Evolutionary conservation across 257 asterid genomes (phyloP), one percentile per base, ranked within the genome.

Genomic region (Vinca minor): DNA sequence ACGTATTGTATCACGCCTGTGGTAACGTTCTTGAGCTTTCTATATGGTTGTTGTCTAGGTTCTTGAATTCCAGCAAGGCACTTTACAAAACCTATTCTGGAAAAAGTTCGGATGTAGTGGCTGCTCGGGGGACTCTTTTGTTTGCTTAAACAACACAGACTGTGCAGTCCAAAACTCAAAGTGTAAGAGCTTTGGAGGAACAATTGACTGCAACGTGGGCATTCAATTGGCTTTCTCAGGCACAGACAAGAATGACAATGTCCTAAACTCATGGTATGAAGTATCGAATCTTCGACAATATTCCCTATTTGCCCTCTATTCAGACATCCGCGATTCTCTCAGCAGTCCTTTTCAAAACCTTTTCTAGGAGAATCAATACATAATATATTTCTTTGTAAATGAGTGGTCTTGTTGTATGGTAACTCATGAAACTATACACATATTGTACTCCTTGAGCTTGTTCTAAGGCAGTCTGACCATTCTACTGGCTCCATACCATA

Each of bases 231-330:
- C 95, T 3, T 92, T 89, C 67, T 87, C 96, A 0, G 96, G 98
- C 38, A 82, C 95, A 0, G 96, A 87, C 73, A 85, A 78, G 76
- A 74, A 87, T 25, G 87, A 89, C 8, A 42, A 62, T 0, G 98
- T 89, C 23, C 79, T 92, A 20, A 89, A 89, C 71, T 86, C 94
- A 0, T 87, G 99, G 96, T 87, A 87, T 46, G 96, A 93, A 83
- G 96, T 89, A 38, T 88, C 84, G 0, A 87, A 83, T n/a, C 95
- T 93, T 58, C 71, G 90, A 57, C 97, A 85, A 35, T 79, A 93
- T 65, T 89, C 97, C 15, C 89, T 93, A 45, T 84, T 65, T 47
- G 81, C 73, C 45, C 74, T 93, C 59, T 93, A 84, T 53, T 79
- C 89, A 3, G 72, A 71, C 67, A 73, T 87, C 17, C 77, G 83